A percentile compares a stretch with the other conserved stretches of the same genome.
These are phyloP conservation scores for Phytophthora cactorum DNA, from an alignment of 352 stramenopile species.

Conservation along the genomic window DNA sequence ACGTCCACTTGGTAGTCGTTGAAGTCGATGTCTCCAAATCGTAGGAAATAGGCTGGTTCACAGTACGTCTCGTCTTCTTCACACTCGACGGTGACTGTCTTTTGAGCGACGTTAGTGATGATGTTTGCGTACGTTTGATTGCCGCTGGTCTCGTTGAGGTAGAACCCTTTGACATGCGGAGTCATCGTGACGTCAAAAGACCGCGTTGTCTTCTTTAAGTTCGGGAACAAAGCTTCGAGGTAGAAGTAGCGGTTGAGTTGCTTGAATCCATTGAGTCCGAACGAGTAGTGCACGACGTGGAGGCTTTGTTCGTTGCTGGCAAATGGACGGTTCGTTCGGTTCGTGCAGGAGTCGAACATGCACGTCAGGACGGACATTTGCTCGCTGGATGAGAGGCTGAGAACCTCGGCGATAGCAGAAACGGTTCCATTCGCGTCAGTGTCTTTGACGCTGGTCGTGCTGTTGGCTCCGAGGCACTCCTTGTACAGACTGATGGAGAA, in stretches of 20 bases:
- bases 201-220: constrained; percentile 35
- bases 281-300: constrained; percentile 58
- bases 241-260: constrained; percentile 75
- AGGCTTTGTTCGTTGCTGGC: constrained; percentile 38
- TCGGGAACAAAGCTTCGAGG: constrained; percentile 56
- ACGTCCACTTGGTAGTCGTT: constrained; percentile 60
- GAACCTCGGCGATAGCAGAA: constrained; percentile 47
- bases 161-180: constrained; percentile 58
- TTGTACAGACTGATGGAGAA: constrained; percentile 50
- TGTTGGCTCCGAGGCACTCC: constrained; percentile 36
- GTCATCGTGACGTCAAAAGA: constrained; percentile 63
- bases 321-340: constrained; percentile 49
- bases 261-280: constrained; percentile 56
- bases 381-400: constrained; percentile 40
- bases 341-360: constrained; percentile 62
- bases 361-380: constrained; percentile 45
- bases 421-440: constrained; percentile 35
- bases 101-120: constrained; percentile 42
- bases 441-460: constrained; percentile 18
- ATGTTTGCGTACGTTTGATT: constrained; percentile 48
- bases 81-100: constrained; percentile 47
- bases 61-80: constrained; percentile 40
- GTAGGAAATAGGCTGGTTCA: constrained; percentile 54
- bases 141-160: constrained; percentile 37
- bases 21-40: constrained; percentile 64